Base-by-base conservation (phyloP, 1,139 yeast genomes). In the Neolecta irregularis region DNA sequence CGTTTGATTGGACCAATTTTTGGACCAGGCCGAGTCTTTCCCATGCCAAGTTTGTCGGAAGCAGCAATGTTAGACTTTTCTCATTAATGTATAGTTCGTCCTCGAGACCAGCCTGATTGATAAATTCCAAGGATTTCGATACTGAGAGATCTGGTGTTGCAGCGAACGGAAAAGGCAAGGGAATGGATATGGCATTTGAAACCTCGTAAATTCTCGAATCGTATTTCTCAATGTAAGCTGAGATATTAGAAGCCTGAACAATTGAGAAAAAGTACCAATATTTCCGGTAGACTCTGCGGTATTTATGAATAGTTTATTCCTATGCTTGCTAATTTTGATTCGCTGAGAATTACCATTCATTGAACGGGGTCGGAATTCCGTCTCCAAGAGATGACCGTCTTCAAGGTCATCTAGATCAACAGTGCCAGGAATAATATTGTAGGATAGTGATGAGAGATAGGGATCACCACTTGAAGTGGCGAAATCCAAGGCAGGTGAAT, bases 121-220 rank as follows among this genome's bases (percentile, higher is more conserved):
- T 11, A 13, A 19, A 26, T 15, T 26, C 30, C 30, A 26, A 19
- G 11, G 18, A 19, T 26, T 7, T 26, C 11, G 30, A 26, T 26
- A 26, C 20, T 19, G 19, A 23, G 13, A 26, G 20, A 15, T 19
- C 20, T 12, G 30, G 30, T 3, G 30, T 23, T 3, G 19, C 30
- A 8, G 19, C 17, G 11, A 23, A 21, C 5, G 30, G 30, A 15
- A 26, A 13, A 11, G 19, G 20, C 19, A 26, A 4, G 20, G 30
- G 30, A 6, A 23, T 15, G 6, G 12, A 6, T 11, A 26, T 21
- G 8, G 19, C 30, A 2, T 21, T 19, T 19, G 19, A 15, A 13
- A 26, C 12, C 6, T 23, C 23, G 20, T 26, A 26, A 13, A 26
- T 26, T 6, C 20, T 5, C 11, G 30, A 19, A 11, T 26, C 20